Conservation (phyloP, 306 rosid genomes). For the Styphnolobium japonicum region DNA sequence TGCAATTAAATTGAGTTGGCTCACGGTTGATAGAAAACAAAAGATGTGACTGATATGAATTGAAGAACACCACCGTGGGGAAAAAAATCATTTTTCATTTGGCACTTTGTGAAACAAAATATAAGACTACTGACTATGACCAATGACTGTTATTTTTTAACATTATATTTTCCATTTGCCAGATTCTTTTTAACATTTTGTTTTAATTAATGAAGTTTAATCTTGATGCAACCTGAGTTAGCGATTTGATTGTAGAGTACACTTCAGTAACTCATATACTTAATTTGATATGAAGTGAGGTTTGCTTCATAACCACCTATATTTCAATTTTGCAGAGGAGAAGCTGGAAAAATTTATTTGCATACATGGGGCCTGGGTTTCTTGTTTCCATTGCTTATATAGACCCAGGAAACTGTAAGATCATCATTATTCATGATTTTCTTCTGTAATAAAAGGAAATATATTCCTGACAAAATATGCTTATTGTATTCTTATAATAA, state of each 20-base stretch:
- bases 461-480: neutral
- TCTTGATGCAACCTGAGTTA: neutral
- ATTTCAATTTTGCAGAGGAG: slow-evolving; percentile 55
- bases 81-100: neutral
- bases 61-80: neutral
- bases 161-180: neutral
- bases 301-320: slow-evolving; percentile 20
- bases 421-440: slow-evolving; percentile 16
- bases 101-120: neutral
- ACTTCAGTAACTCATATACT: neutral
- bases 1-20: neutral
- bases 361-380: slow-evolving; percentile 98
- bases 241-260: neutral
- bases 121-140: neutral
- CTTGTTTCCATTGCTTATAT: slow-evolving; percentile 97
- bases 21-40: neutral
- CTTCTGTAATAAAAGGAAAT: slow-evolving; percentile 6
- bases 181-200: neutral
- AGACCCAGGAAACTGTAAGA: slow-evolving; percentile 99
- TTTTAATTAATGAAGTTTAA: neutral
- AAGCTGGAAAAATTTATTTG: slow-evolving; percentile 94
- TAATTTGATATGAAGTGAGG: neutral
- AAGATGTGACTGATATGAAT: neutral
- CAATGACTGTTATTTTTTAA: neutral
- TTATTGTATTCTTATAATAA: slow-evolving; percentile 18